Conservation (phyloP, 768 basidiomycete genomes). For the Tulasnella sp. region DNA sequence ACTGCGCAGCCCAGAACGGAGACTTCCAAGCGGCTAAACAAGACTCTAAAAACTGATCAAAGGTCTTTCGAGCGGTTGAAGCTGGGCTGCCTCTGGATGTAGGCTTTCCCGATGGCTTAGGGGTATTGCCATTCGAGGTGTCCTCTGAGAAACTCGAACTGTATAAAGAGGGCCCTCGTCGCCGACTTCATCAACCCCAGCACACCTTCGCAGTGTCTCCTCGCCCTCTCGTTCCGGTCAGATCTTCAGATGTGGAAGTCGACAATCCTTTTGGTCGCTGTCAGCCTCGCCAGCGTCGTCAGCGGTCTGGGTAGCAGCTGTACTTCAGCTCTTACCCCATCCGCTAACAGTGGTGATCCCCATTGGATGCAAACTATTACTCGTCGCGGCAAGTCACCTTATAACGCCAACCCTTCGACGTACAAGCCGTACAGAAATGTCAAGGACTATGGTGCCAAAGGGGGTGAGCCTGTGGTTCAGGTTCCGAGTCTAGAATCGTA, state of each 20-base stretch:
- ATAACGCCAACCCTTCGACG: conserved; percentile 24
- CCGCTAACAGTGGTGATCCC: conserved; percentile 18
- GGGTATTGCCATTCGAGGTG: not conserved
- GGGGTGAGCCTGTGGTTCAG: not conserved
- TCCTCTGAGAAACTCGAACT: not conserved
- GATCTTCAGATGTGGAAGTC: conserved; percentile 18
- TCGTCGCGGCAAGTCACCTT: conserved; percentile 26
- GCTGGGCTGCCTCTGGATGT: not conserved
- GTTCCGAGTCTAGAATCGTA: not conserved
- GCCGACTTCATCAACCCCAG: not conserved
- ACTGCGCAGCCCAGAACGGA: not conserved
- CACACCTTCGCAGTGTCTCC: conserved; percentile 10
- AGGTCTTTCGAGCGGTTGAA: not conserved
- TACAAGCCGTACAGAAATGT: conserved; percentile 31
- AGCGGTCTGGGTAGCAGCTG: conserved; percentile 16
- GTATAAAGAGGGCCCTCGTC: not conserved
- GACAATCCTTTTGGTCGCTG: not conserved
- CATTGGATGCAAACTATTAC: conserved; percentile 30
- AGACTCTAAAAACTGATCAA: not conserved
- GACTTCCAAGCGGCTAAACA: not conserved
- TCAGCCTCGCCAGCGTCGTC: conserved; percentile 9
- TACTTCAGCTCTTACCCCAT: conserved; percentile 13
- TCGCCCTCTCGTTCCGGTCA: not conserved
- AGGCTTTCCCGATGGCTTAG: conserved; percentile 3
- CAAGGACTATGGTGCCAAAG: conserved; percentile 30